Base-by-base conservation (phyloP, 148 eudicot genomes). In the Vaccinium myrtillus region DNA sequence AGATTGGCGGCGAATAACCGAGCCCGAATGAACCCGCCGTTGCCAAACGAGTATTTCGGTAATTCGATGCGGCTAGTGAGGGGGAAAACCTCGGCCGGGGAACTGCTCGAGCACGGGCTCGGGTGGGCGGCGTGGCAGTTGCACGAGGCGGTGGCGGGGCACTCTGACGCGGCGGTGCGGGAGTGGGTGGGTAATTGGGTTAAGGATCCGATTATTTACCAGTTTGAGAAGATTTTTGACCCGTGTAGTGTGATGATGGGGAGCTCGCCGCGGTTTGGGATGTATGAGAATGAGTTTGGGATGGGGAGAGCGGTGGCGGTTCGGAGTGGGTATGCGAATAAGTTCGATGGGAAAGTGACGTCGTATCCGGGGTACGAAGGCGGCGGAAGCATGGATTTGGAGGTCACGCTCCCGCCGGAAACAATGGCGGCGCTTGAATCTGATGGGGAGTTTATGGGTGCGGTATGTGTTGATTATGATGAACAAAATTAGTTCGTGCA, bases 191-290 rank as follows among this genome's bases (percentile, higher is more conserved):
- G 70, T 7, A 4, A 75, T 8, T 85, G 87, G 89, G 13, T 80
- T 15, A 10, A 63, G 75, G 61, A 36, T 27, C 83, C 75, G 12
- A 36, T 79, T 2, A 70, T 87, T 36, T 85, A 71, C 23, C 83
- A 79, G n/a, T 48, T 73, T 0, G 77, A 27, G 1, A 75, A 65
- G 54, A 79, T 70, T 80, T 85, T 85, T 53, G 87, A 85, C 83
- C 81, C 89, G 0, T 78, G 48, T 27, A 70, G 87, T 67, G 1
- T 85, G 9, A 50, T 56, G 83, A 82, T 87, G 79, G 87, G 83
- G 27, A 82, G 87, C 61, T 87, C 89, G 16, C 89, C 89, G 8
- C 79, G 89, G 36, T 87, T 87, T 5, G 78, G 59, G 16, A 73
- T 87, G 85, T 87, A 85, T 11, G 87, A 25, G 48, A 78, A 83